Evolutionary conservation across 495 filamentous ascomycete species (phyloP).

Genomic region (Neurospora pannonica): DNA sequence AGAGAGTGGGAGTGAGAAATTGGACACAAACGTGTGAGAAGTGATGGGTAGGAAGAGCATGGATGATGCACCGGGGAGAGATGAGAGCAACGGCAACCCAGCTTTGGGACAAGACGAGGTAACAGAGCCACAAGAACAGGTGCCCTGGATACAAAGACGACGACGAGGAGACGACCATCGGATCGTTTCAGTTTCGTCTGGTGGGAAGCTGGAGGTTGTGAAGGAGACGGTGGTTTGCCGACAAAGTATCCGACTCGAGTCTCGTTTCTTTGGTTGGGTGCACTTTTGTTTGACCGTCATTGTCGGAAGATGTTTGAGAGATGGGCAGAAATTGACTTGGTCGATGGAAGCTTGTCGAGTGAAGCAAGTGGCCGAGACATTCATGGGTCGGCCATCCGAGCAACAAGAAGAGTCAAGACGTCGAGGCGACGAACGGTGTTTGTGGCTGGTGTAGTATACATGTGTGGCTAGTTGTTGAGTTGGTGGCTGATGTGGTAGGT

Average conservation of each 20-base stretch:
- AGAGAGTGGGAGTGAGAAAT: background rate
- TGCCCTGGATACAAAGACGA: background rate
- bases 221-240: background rate
- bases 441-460: background rate
- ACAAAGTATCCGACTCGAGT: background rate
- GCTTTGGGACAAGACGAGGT: background rate
- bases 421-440: background rate
- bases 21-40: background rate
- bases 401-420: background rate
- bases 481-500: background rate
- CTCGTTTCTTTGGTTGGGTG: background rate
- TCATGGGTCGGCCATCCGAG: background rate
- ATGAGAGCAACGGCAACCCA: background rate
- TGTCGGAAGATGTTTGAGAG: background rate
- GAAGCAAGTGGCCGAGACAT: background rate
- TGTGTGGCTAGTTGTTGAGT: background rate
- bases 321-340: background rate
- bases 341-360: background rate
- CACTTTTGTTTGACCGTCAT: background rate
- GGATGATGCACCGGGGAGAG: background rate
- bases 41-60: background rate
- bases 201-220: background rate
- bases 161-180: background rate
- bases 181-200: background rate
- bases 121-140: background rate